Evolutionary conservation across 345 rosid genomes (phyloP), one percentile per base, ranked within the genome.

Genomic region (Citrus hindsii): DNA sequence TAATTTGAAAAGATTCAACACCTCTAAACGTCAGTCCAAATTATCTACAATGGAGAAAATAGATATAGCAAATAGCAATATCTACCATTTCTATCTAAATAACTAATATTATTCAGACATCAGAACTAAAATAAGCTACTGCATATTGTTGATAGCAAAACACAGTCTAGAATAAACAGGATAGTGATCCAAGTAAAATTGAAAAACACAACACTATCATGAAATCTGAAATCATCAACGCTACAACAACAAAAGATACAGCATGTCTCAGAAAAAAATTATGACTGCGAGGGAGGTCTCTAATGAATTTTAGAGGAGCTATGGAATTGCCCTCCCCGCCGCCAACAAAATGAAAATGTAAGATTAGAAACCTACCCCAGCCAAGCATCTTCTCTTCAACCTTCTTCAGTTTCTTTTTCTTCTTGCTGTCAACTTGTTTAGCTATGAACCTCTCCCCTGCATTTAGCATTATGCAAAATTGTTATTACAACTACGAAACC

Each of bases 381-480:
- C 99, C 92, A 83, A 96, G 99, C 83, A 96, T 89, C 88, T 82
- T 96, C 21, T 94, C 93, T 86, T 94, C 98, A 51, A 88, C 98
- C 86, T 82, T 93, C 88, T 90, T 96, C 67, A 94, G 88, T 83
- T 96, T 96, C 88, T 84, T 96, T 86, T 94, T 96, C 92, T 92
- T 96, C 88, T 85, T 89, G 90, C 68, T 88, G 72, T 96, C 98
- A 5, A 85, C 86, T 83, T 94, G 89, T 82, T 96, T 94, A 56
- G 95, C 51, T 67, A 96, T 73, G 77, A 96, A 94, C 71, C 83
- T 90, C 5, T 96, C 97, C 79, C 99, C 99, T 96, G 90, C 86
- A 83, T 79, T 65, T 5, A 67, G 28, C 21, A 4, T 25, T 8
- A 64, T 4, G 12, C 33, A 67, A 35, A 66, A 40, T 67, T 8